Percentiles rank a stretch among this genome's conserved stretches.
Evolutionary conservation across 441 rosid genomes (phyloP).

Genomic region (Croton setiger): DNA sequence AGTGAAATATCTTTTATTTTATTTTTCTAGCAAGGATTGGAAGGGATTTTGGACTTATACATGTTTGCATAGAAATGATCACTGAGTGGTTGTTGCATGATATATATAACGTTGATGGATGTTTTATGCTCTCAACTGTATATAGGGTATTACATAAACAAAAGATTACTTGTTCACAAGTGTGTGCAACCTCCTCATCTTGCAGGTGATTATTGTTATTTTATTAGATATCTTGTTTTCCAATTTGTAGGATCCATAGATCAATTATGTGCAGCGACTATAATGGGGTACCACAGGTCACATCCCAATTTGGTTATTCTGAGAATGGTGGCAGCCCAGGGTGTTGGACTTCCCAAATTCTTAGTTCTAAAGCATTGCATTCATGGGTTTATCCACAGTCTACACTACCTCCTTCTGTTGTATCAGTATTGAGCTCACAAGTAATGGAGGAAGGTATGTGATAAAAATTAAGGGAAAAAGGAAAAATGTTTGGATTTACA

Average conservation of each 20-base stretch:
- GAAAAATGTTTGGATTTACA: constrained; percentile 1
- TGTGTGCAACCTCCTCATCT: not conserved
- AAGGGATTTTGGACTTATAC: not conserved
- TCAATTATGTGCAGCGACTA: constrained; percentile 49
- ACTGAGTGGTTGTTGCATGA: not conserved
- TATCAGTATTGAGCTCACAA: constrained; percentile 52
- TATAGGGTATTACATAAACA: not conserved
- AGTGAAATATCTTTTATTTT: not conserved
- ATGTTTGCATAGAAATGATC: not conserved
- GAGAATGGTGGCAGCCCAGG: constrained; percentile 38
- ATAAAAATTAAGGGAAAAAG: constrained; percentile 12
- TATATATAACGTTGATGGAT: not conserved
- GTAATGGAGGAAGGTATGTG: constrained; percentile 67
- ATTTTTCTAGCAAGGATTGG: not conserved
- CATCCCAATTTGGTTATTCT: constrained; percentile 32
- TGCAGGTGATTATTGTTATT: constrained; percentile 12
- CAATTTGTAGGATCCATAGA: constrained; percentile 62
- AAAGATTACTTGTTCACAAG: not conserved
- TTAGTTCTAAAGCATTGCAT: constrained; percentile 55
- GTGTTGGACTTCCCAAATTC: constrained; percentile 35
- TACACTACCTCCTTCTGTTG: constrained; percentile 68
- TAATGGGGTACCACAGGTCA: constrained; percentile 44
- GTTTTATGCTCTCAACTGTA: not conserved
- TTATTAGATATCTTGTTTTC: constrained; percentile 18
- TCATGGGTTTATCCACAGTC: constrained; percentile 98